Evolutionary conservation across 306 rosid genomes (phyloP), one percentile per base, ranked within the genome.

Genomic region (Cicer yamashitae): DNA sequence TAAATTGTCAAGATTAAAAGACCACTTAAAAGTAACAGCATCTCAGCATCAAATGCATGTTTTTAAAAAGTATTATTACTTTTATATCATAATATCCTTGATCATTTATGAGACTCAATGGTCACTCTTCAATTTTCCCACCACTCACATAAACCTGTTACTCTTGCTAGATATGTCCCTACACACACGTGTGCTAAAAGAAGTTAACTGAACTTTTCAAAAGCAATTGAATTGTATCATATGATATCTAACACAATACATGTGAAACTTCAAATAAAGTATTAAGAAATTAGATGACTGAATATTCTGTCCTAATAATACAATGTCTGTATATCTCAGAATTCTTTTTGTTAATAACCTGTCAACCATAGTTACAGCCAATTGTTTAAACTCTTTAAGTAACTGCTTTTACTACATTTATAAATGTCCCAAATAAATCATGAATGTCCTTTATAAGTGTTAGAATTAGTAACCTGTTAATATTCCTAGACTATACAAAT

Each of bases 351-450:
- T 18, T 37, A 47, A 67, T 22, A 60, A 70, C 62, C 43, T 70
- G 71, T 30, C 67, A 70, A 56, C 65, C 47, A 53, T 41, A 45
- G 25, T 64, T 40, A 59, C 13, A 39, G 58, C 65, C 50, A 40
- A 70, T 64, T n/a, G 37, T 25, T 57, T 70, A 45, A 75, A 64
- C 69, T 12, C 22, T 73, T 53, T 15, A 62, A 74, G 45, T 54
- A 58, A 75, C 46, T 48, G 65, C 10, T 59, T 67, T 51, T 39
- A 22, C 40, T 75, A 75, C 44, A 58, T 22, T 60, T 39, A 50
- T 65, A 51, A 74, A 67, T 59, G 66, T 70, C 73, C 10, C 10
- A 4, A 48, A 77, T 13, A 67, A 76, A 71, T 84, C 58, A 54
- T n/a, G 64, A 50, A 74, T 77, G 22, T 34, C 18, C 9, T 12